Conservation (phyloP, 148 eudicot species). For the Amaranthus palmeri region DNA sequence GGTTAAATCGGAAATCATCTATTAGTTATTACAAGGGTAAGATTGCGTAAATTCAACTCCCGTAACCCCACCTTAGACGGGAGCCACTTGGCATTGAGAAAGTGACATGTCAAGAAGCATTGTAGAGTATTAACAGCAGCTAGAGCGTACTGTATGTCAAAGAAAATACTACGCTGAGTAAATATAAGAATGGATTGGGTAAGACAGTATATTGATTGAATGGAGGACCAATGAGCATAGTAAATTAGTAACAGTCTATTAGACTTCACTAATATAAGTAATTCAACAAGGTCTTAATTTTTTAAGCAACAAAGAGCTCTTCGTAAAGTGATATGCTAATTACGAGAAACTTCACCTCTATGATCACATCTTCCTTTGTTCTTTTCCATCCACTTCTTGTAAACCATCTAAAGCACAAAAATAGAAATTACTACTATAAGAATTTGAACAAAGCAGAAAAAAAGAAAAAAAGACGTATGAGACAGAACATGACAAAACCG, state of each 20-base stretch:
- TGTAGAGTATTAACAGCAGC: neutral
- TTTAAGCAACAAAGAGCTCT: neutral
- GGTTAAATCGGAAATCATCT: too few species aligned
- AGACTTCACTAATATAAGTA: neutral
- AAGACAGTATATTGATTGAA: neutral
- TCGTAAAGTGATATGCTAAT: neutral
- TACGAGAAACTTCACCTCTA: slow-evolving; percentile 50
- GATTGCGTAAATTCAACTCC: too few species aligned
- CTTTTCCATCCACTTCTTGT: slow-evolving; percentile 88
- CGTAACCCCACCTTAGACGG: too few species aligned
- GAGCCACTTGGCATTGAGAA: neutral
- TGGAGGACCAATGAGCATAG: too few species aligned
- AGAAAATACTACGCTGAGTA: neutral
- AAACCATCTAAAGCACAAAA: slow-evolving; percentile 54
- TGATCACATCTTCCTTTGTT: slow-evolving; percentile 79
- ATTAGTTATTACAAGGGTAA: too few species aligned
- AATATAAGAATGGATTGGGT: neutral
- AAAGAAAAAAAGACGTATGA: neutral
- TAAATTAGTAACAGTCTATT: too few species aligned
- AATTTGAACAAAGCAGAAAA: neutral
- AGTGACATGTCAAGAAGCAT: neutral
- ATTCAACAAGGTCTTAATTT: slow-evolving; percentile 4
- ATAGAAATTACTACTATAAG: neutral
- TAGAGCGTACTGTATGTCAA: neutral
- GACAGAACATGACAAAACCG: neutral